Percentiles rank a stretch among this genome's conserved stretches.
Evolutionary conservation across 192 early-diverging fungal species (phyloP).

Genomic region (Coemansia aciculifera): DNA sequence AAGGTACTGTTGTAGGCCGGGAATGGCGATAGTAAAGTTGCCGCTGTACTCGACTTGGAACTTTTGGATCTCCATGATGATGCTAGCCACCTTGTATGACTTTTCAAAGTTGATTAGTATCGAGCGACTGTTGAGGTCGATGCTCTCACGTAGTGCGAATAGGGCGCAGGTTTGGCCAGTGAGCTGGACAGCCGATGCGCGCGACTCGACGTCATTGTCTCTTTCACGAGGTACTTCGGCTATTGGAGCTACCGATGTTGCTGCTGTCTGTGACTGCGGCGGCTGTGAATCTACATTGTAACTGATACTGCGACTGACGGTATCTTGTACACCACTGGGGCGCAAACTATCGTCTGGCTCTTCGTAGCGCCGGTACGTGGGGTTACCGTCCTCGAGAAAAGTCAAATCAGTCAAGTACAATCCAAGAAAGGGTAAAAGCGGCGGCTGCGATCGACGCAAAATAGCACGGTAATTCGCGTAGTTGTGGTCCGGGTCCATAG

Average conservation of each 20-base stretch:
- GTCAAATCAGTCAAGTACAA: conserved; percentile 80
- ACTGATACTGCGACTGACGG: background rate
- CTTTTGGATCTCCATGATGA: conserved; percentile 72
- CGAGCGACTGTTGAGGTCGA: conserved; percentile 37
- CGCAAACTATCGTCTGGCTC: conserved; percentile 17
- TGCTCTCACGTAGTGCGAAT: conserved; percentile 27
- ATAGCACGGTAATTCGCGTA: conserved; percentile 60
- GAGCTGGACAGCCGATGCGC: conserved; percentile 21
- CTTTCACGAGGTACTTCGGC: background rate
- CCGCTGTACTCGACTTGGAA: conserved; percentile 74
- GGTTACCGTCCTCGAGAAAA: conserved; percentile 84
- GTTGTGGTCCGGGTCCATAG: conserved; percentile 66
- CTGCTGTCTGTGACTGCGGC: background rate
- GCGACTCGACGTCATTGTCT: background rate
- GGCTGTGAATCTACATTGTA: background rate
- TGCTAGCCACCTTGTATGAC: conserved; percentile 58
- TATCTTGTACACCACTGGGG: background rate
- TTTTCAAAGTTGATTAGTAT: conserved; percentile 87
- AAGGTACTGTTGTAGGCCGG: conserved; percentile 50
- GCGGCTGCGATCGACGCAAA: conserved; percentile 56
- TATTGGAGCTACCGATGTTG: background rate
- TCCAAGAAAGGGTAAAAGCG: conserved; percentile 78
- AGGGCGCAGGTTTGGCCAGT: conserved; percentile 49
- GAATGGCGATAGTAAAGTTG: conserved; percentile 55
- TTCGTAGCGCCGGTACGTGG: conserved; percentile 56